Base-by-base conservation (phyloP, 106 monocot genomes). In the Posidonia australis region DNA sequence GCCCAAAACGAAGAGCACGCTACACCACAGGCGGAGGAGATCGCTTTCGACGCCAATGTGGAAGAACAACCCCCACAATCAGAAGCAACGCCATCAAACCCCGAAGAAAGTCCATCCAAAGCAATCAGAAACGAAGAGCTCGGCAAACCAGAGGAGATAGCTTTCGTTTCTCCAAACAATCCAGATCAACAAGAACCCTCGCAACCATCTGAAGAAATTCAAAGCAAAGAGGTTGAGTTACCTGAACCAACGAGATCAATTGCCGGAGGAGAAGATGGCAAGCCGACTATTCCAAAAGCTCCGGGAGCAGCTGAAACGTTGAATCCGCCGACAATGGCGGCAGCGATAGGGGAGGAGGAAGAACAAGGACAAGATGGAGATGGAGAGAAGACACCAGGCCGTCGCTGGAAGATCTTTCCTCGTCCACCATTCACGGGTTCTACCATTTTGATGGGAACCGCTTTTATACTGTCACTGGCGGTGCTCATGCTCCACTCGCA, bases 401-500 rank as follows among this genome's bases (percentile, higher is more conserved):
- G 45, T 9, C 19, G 11, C 26, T 10, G 19, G n/a, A 16, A 29
- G 21, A n/a, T 46, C 46, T 11, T 13, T 13, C 23, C 19, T 44
- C 23, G 20, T 25, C 63, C 46, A 23, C 63, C 46, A 23, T 46
- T 64, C 11, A 13, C 46, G 2, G 42, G 61, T 43, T 36, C 61
- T 21, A 28, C 42, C 0, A 20, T 42, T 17, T 42, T 9, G 46
- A 46, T 46, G 14, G 63, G 46, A 13, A 24, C 46, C 10, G 24
- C 46, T 16, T 64, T 64, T 64, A 25, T 64, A 26, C 23, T 64
- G 1, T 64, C 46, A 20, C 20, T 64, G n/a, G 44, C 46, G 24
- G 63, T 64, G 12, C 63, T 64, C 63, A 9, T 46, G 46, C 24
- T 64, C 22, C 63, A 64, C 22, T 46, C 46, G 22, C 42, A 2